Conservation (phyloP, 1,284 basidiomycete species). For the Heimioporus retisporus region DNA sequence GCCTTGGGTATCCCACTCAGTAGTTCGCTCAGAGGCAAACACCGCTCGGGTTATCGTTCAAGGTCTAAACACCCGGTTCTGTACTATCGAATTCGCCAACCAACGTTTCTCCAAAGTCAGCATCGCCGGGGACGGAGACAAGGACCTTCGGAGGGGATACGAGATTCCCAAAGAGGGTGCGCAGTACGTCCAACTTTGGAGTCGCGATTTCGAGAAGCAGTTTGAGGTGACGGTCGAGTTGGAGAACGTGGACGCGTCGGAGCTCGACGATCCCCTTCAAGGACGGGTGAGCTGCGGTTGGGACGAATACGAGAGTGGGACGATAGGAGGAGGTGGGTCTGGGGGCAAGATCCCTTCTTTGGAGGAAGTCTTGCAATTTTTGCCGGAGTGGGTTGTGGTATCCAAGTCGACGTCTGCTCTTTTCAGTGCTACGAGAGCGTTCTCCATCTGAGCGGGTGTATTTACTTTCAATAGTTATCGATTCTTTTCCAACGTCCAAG, state of each 20-base stretch:
- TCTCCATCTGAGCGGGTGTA: conserved; percentile 40
- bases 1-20: conserved; percentile 46
- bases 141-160: conserved; percentile 57
- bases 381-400: conserved; percentile 75
- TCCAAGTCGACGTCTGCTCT: conserved; percentile 69
- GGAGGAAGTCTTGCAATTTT: conserved; percentile 73
- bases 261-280: conserved; percentile 37
- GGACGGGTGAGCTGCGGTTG: conserved; percentile 76
- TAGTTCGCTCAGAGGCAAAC: conserved; percentile 49
- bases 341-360: conserved; percentile 72
- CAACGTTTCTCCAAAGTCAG: conserved; percentile 54
- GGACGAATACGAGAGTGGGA: conserved; percentile 73
- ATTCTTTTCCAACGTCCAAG: not conserved
- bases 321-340: conserved; percentile 52
- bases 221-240: conserved; percentile 68
- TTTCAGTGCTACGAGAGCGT: conserved; percentile 65
- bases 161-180: conserved; percentile 53
- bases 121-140: conserved; percentile 45
- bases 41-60: conserved; percentile 58
- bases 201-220: conserved; percentile 70
- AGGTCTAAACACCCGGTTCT: conserved; percentile 71
- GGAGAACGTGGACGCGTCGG: conserved; percentile 24
- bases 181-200: conserved; percentile 69
- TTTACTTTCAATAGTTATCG: not conserved
- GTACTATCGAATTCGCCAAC: conserved; percentile 69